Conservation (phyloP, 495 filamentous ascomycete genomes). For the Articulospora tetracladia region DNA sequence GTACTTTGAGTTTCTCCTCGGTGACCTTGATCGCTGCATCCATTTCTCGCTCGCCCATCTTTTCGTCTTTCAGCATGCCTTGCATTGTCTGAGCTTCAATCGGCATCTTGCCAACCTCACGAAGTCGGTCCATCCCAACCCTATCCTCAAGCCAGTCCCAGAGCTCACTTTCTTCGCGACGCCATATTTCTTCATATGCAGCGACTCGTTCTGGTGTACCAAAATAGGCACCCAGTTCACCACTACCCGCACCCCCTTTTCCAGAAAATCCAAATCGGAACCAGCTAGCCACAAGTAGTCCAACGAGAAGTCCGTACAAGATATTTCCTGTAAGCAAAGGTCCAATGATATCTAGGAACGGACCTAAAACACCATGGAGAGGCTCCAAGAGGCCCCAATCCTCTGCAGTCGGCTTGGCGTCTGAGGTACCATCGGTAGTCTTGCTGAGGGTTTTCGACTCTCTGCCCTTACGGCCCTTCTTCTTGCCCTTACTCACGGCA, state of each 20-base stretch:
- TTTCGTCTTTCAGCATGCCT: slow-evolving; percentile 60
- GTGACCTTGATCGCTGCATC: slow-evolving; percentile 81
- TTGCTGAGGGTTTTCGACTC: slow-evolving; percentile 32
- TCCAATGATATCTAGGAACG: slow-evolving; percentile 63
- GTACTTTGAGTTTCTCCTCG: slow-evolving; percentile 69
- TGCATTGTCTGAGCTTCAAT: slow-evolving; percentile 44
- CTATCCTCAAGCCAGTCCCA: slow-evolving; percentile 97
- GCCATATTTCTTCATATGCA: slow-evolving; percentile 94
- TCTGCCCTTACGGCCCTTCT: slow-evolving; percentile 47
- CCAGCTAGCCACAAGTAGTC: slow-evolving; percentile 53
- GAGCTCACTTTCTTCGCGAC: slow-evolving; percentile 80
- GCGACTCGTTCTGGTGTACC: slow-evolving; percentile 60
- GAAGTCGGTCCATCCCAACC: slow-evolving; percentile 67
- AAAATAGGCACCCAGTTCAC: slow-evolving; percentile 32
- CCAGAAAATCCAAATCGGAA: slow-evolving; percentile 40
- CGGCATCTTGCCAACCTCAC: slow-evolving; percentile 33
- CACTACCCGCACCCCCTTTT: slow-evolving; percentile 24
- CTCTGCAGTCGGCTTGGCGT: slow-evolving; percentile 37
- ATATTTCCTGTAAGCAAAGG: slow-evolving; percentile 71
- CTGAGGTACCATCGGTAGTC: slow-evolving; percentile 34
- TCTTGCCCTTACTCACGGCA: slow-evolving; percentile 46
- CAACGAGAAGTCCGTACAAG: slow-evolving; percentile 54
- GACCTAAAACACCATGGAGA: slow-evolving; percentile 62
- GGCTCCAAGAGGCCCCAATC: slow-evolving; percentile 84
- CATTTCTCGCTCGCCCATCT: slow-evolving; percentile 76